Base-by-base conservation (phyloP, 1,284 basidiomycete species). In the Pterula multifida region DNA sequence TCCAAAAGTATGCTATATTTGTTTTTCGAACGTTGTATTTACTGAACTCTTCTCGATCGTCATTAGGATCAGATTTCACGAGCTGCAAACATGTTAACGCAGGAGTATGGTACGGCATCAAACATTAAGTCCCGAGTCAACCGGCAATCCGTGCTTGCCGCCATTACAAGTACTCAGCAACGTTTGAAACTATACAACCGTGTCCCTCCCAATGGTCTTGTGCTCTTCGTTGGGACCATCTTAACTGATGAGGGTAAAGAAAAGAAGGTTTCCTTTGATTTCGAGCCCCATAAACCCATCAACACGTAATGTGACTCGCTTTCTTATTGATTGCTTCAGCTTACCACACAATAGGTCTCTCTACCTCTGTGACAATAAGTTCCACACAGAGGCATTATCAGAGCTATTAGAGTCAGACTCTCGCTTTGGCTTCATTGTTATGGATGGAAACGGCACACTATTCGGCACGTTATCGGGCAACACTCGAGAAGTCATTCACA, bases 61-160 rank as follows among this genome's bases (percentile, higher is more conserved):
- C 28, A 59, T 48, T 57, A 89, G 81, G 92, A 96, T 66, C 95
- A 98, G 80, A 90, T 98, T 65, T 94, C 94, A 47, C 87, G 94
- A 58, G 84, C 88, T 53, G 85, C 84, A 49, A 86, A 83, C 55
- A 97, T 98, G 94, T 80, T 98, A 64, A 98, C 95, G 52, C 92
- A 96, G 65, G 95, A 98, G 69, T 98, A 96, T 65, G 95, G 91
- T 54, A 94, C 91, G 9, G 93, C 93, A 15, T 96, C 93, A 56
- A 98, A 98, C 73, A 99, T 99, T 78, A 99, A 98, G 69, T 97
- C 93, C 60, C 91, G 96, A 55, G 95, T 99, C 63, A 98, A 98
- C 74, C 83, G 95, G 58, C 79, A 97, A 35, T 99, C 95, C 28
- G 96, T 98, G 23, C 77, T 98, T 47, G 91, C 95, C 45, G 96